Evolutionary conservation across 257 asterid genomes (phyloP).

Genomic region (Petunia axillaris): DNA sequence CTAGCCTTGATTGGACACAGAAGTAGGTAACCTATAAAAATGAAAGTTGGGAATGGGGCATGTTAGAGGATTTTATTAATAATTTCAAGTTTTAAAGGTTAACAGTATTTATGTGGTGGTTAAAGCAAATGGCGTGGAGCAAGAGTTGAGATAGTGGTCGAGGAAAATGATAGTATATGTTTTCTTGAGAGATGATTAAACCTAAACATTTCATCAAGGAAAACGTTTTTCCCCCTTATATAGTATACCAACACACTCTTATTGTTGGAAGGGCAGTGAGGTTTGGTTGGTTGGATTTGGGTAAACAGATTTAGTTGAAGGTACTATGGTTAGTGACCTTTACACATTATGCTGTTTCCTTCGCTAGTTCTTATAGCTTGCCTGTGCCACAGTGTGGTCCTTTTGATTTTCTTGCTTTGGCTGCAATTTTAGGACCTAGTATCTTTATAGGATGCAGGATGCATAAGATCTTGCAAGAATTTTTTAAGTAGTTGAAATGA

Average conservation of each 20-base stretch:
- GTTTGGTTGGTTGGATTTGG: constrained; percentile 5
- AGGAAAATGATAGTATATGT: neutral
- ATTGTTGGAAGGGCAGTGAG: neutral
- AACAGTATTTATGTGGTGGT: neutral
- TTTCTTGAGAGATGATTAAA: constrained; percentile 4
- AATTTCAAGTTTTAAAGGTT: neutral
- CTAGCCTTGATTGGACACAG: constrained; percentile 12
- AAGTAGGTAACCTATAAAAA: neutral
- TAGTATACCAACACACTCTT: neutral
- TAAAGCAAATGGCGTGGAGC: constrained; percentile 1
- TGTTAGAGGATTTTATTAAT: neutral
- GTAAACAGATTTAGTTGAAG: neutral
- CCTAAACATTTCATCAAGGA: neutral
- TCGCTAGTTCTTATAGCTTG: neutral
- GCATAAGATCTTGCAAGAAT: neutral
- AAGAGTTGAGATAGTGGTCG: neutral
- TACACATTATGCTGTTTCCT: constrained; percentile 5
- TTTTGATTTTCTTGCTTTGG: neutral
- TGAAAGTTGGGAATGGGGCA: neutral
- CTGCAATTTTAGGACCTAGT: neutral
- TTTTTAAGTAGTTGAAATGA: neutral
- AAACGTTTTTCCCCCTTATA: neutral
- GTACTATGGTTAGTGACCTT: neutral
- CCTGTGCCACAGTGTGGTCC: neutral
- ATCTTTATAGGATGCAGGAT: neutral